Evolutionary conservation across 2,329 filamentous ascomycete species (phyloP), one percentile per base, ranked within the genome.

Genomic region (Xenosphaeropsis pyriputrescens): DNA sequence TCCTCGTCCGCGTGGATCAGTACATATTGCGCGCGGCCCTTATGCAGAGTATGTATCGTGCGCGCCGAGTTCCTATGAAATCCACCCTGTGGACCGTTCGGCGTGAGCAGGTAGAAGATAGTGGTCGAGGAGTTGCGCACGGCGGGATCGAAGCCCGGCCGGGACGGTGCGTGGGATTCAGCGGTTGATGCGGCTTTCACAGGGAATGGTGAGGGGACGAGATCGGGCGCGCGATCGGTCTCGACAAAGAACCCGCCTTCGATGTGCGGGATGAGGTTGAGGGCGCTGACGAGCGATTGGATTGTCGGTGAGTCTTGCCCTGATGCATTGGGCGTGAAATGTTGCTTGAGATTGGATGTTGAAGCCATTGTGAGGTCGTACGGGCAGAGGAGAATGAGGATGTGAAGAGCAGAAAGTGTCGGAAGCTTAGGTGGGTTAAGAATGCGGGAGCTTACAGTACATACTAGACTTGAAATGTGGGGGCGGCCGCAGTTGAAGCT

Each of bases 181-280:
- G 59, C 56, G 12, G 55, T 57, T 1, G 47, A 52, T 13, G 59
- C 60, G 15, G 59, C 57, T n/a, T 55, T 50, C 2, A 48, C 46
- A 2, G 59, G 59, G 47, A 72, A 75, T 0, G 71, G 69, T 18
- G 73, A 75, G 0, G 72, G 64, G 14, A 81, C 59, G 2, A 60
- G 60, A 12, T 58, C 56, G 2, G 59, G 47, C 43, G 68, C 62
- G 39, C 66, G 62, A 55, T 81, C 72, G 1, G 74, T 81, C 52
- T 78, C 71, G 44, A 56, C 57, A 48, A 70, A 81, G 57, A 75
- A 80, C 34, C 75, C 75, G 37, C 76, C 75, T 57, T 80, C 75
- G 32, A 72, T 64, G 54, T 81, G 74, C 7, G 63, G 58, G 35
- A 59, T 50, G 18, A 79, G 62, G 16, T 57, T 47, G 35, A 79